Percentiles rank a stretch among this genome's conserved stretches.
Evolutionary conservation across 2,329 filamentous ascomycete species (phyloP).

Genomic region (Xylariomycetidae sp.): DNA sequence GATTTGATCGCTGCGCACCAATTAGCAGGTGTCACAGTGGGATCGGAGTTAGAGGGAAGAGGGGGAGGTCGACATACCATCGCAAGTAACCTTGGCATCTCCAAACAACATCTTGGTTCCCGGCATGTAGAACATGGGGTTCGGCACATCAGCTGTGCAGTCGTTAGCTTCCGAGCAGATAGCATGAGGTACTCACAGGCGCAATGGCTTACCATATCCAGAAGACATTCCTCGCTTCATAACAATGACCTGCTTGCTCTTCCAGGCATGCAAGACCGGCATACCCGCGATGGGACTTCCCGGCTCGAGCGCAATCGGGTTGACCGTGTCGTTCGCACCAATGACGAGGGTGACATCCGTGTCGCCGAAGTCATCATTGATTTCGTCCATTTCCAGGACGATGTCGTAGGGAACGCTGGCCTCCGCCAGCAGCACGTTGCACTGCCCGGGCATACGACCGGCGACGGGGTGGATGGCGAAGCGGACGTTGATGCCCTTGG

Average conservation of each 20-base stretch:
- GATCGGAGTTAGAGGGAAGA: constrained; percentile 3
- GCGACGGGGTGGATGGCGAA: constrained; percentile 90
- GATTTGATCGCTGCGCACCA: constrained; percentile 34
- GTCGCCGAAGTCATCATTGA: constrained; percentile 84
- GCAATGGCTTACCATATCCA: constrained; percentile 64
- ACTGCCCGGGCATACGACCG: constrained; percentile 88
- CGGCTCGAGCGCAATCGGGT: constrained; percentile 79
- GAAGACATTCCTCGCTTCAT: constrained; percentile 91
- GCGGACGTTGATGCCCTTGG: constrained; percentile 71
- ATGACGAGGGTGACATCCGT: constrained; percentile 86
- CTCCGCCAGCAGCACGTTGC: constrained; percentile 84
- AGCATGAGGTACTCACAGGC: neutral
- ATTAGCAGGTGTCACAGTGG: constrained; percentile 3
- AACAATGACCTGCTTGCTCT: constrained; percentile 86
- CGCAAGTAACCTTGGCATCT: constrained; percentile 77
- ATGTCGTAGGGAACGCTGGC: constrained; percentile 87
- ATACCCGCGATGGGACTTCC: constrained; percentile 84
- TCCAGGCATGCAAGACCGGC: constrained; percentile 89
- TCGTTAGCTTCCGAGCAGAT: constrained; percentile 2
- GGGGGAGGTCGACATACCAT: constrained; percentile 48
- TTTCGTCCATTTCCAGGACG: constrained; percentile 92
- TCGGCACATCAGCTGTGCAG: constrained; percentile 70
- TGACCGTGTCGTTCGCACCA: constrained; percentile 88
- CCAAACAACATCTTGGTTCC: constrained; percentile 89
- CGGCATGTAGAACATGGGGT: constrained; percentile 91